These are phyloP conservation scores for Metarhizium robertsii DNA, from an alignment of 2,329 filamentous ascomycete species.

Conservation along the genomic window DNA sequence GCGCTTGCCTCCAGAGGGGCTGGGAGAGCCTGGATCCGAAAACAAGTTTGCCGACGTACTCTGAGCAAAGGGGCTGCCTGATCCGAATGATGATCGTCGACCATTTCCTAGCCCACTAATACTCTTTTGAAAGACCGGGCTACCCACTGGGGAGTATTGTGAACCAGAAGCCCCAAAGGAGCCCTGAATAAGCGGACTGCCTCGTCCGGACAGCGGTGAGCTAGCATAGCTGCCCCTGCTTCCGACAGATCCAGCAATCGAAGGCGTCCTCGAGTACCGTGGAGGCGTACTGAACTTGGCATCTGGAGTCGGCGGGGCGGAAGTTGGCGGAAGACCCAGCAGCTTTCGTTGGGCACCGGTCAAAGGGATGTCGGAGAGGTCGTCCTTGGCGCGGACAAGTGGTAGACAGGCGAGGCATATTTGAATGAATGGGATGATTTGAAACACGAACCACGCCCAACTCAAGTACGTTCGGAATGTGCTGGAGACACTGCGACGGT, in stretches of 20 bases:
- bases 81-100: constrained; percentile 53
- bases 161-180: constrained; percentile 30
- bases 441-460: constrained; percentile 37
- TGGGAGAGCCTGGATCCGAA: constrained; percentile 58
- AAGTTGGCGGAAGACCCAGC: constrained; percentile 66
- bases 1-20: constrained; percentile 55
- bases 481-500: constrained; percentile 19
- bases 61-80: constrained; percentile 40
- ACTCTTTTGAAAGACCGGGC: constrained; percentile 59
- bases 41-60: constrained; percentile 40
- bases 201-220: constrained; percentile 49
- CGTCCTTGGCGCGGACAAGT: constrained; percentile 61
- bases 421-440: constrained; percentile 58
- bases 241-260: constrained; percentile 51
- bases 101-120: constrained; percentile 41
- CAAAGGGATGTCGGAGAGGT: constrained; percentile 80
- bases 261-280: constrained; percentile 70
- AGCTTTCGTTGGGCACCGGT: constrained; percentile 68
- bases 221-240: constrained; percentile 47
- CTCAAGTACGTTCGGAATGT: constrained; percentile 26
- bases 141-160: constrained; percentile 35
- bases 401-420: constrained; percentile 63
- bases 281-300: constrained; percentile 73
- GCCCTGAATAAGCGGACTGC: constrained; percentile 34
- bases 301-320: constrained; percentile 55